Conservation (phyloP, 2,329 filamentous ascomycete genomes). For the Ambrosiella cleistominuta region DNA sequence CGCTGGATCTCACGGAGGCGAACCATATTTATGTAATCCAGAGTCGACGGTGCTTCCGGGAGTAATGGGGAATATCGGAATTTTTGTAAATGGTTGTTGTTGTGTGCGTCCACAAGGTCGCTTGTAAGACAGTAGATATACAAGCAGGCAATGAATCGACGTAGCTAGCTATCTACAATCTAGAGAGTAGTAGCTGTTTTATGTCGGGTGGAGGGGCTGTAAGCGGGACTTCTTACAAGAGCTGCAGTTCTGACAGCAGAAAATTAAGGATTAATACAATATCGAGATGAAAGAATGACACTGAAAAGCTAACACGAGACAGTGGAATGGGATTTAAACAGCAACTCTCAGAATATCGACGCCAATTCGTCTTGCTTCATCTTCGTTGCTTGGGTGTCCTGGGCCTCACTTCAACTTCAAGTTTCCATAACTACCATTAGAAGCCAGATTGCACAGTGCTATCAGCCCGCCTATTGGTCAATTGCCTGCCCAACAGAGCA, state of each 20-base stretch:
- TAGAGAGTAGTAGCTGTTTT: background rate
- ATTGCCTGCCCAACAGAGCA: slow-evolving; percentile 1
- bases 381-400: background rate
- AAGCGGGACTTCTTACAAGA: background rate
- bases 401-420: background rate
- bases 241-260: slow-evolving; percentile 11
- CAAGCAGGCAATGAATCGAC: background rate
- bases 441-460: slow-evolving; percentile 28
- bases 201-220: background rate
- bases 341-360: background rate
- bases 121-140: background rate
- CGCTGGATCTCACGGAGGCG: slow-evolving; percentile 89
- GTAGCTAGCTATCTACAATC: background rate
- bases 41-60: background rate
- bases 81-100: too few relatives aligned
- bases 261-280: background rate
- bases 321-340: background rate
- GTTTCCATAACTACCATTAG: slow-evolving; percentile 18
- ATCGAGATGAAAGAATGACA: background rate
- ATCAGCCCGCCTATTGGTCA: background rate
- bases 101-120: background rate
- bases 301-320: slow-evolving; percentile 21
- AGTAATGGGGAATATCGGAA: background rate
- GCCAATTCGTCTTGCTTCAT: background rate
- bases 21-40: slow-evolving; percentile 48